These are phyloP conservation scores for Kandelia obovata DNA, from an alignment of 345 rosid species.

Conservation along the genomic window DNA sequence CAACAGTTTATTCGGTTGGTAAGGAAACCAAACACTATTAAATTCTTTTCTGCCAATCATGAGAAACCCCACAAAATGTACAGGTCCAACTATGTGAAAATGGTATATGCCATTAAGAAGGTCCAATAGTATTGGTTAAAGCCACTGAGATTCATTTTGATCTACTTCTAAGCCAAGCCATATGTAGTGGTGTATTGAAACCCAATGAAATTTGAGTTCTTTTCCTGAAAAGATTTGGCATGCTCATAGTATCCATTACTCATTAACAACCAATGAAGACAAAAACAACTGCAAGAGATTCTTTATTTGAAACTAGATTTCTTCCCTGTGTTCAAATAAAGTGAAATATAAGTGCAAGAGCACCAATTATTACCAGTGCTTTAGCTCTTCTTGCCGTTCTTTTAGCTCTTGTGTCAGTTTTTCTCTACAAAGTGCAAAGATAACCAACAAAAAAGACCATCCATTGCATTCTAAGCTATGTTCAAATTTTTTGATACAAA, in stretches of 20 bases:
- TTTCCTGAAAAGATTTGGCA: no score
- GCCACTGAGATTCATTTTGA: background rate
- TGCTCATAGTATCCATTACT: background rate
- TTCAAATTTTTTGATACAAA: no score
- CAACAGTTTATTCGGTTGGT: background rate
- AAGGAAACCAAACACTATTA: no score
- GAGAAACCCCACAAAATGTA: no score
- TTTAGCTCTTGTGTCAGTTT: conserved; percentile 89
- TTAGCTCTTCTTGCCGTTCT: conserved; percentile 98
- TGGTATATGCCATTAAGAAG: background rate
- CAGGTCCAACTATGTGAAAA: no score
- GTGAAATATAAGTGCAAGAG: background rate
- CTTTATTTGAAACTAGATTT: background rate
- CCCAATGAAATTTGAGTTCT: conserved; percentile 2
- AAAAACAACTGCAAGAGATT: background rate
- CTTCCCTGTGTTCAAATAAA: background rate
- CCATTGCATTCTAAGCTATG: no score
- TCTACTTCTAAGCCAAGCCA: background rate
- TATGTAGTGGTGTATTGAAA: background rate
- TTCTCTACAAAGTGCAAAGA: conserved; percentile 59
- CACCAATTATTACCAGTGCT: conserved; percentile 62
- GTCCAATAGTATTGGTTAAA: background rate
- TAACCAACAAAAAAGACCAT: background rate
- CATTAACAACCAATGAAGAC: background rate
- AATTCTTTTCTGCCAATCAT: no score